phyloP scores from a whole-genome alignment of 768 basidiomycete species.

The Suillus brevipes region DNA sequence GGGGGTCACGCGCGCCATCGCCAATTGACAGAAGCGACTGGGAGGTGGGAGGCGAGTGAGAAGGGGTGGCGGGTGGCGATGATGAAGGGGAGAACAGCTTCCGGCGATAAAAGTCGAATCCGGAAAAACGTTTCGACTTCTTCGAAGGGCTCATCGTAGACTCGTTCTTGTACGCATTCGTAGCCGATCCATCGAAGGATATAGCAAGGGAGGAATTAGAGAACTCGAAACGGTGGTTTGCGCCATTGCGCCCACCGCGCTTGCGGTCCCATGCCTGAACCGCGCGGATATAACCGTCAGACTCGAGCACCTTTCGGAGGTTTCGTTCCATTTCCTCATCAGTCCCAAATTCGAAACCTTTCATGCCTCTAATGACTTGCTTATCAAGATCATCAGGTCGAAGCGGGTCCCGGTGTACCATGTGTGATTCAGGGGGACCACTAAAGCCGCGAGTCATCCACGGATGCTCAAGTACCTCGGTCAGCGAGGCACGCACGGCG shows the following conservation, averaged over 20 bases:
- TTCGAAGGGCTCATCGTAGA: constrained; percentile 45
- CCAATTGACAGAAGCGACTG: constrained; percentile 53
- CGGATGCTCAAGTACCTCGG: constrained; percentile 84
- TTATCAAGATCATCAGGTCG: constrained; percentile 86
- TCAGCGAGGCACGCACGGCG: constrained; percentile 73
- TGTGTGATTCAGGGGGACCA: constrained; percentile 78
- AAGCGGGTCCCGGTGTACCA: constrained; percentile 87
- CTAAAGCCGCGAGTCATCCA: constrained; percentile 92
- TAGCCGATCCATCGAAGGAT: constrained; percentile 52
- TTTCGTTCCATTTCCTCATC: constrained; percentile 82
- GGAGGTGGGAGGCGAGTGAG: constrained; percentile 61
- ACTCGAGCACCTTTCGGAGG: constrained; percentile 70
- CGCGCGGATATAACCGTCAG: constrained; percentile 73
- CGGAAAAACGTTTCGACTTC: constrained; percentile 87
- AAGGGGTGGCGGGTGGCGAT: constrained; percentile 52
- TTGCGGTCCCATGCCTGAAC: constrained; percentile 80
- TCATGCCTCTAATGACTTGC: constrained; percentile 86
- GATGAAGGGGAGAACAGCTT: constrained; percentile 72
- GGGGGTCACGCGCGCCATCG: constrained; percentile 49
- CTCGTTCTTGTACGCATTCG: constrained; percentile 42
- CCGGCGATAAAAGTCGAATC: constrained; percentile 90
- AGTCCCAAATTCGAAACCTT: constrained; percentile 94
- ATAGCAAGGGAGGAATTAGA: constrained; percentile 72
- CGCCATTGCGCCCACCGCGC: constrained; percentile 45
- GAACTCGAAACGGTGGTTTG: constrained; percentile 49